These are phyloP conservation scores for Corinectria fuckeliana DNA, from an alignment of 2,329 filamentous ascomycete genomes.

Conservation along the genomic window DNA sequence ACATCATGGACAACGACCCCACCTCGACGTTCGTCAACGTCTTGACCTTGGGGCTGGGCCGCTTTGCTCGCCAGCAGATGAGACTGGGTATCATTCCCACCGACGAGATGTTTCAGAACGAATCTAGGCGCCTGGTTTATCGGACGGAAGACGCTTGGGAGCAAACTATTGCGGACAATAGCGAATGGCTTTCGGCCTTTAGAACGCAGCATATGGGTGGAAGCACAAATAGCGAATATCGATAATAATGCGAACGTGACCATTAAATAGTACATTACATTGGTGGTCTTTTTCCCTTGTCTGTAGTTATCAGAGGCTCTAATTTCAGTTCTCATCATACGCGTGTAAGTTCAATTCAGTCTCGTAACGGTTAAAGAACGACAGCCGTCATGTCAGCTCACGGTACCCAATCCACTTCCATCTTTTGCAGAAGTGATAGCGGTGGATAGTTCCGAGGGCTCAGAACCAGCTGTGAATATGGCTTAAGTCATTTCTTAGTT, in stretches of 20 bases:
- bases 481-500: too few species aligned
- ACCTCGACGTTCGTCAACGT: conserved; percentile 24
- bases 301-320: too few species aligned
- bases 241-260: neutral
- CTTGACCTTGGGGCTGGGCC: conserved; percentile 27
- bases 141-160: conserved; percentile 35
- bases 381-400: conserved; percentile 44
- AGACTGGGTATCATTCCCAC: conserved; percentile 28
- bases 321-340: conserved; percentile 39
- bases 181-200: conserved; percentile 37
- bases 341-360: too few species aligned
- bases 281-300: too few species aligned
- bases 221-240: neutral
- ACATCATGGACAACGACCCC: neutral
- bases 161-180: conserved; percentile 39
- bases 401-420: conserved; percentile 44
- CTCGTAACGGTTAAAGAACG: too few species aligned
- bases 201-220: conserved; percentile 11
- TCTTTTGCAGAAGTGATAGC: conserved; percentile 36
- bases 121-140: conserved; percentile 37
- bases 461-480: conserved; percentile 34
- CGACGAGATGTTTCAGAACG: conserved; percentile 38
- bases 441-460: neutral
- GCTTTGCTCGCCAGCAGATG: conserved; percentile 34
- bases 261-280: neutral